phyloP scores from a whole-genome alignment of 2,329 filamentous ascomycete genomes.

The Fusarium goolgardi region DNA sequence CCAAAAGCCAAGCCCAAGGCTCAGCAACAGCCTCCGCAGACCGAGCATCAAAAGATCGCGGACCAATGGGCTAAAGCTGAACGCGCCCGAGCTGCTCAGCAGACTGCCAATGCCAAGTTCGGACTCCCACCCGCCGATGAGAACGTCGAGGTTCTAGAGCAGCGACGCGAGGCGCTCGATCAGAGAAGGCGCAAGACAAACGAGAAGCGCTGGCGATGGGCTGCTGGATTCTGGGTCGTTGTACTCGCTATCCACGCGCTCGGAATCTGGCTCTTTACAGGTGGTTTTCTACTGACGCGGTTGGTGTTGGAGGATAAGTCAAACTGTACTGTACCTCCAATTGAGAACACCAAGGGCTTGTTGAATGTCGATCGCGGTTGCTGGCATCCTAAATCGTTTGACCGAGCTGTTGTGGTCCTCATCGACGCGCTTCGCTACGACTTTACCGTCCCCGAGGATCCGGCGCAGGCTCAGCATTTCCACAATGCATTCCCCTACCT shows the following conservation, averaged over 20 bases:
- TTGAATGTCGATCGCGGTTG: constrained; percentile 74
- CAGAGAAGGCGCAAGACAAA: constrained; percentile 60
- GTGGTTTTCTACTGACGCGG: constrained; percentile 91
- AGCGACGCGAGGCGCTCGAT: constrained; percentile 61
- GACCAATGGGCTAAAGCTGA: constrained; percentile 66
- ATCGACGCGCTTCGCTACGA: constrained; percentile 97
- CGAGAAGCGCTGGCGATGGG: constrained; percentile 67
- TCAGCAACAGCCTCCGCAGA: constrained; percentile 38
- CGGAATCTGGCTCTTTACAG: constrained; percentile 92
- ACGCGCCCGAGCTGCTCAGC: constrained; percentile 59
- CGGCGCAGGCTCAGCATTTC: constrained; percentile 63
- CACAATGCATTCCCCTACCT: constrained; percentile 90
- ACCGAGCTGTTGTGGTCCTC: constrained; percentile 89
- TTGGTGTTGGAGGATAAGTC: constrained; percentile 83
- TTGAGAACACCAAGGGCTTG: constrained; percentile 59
- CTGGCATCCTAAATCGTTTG: constrained; percentile 95
- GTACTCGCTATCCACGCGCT: constrained; percentile 79
- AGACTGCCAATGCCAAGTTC: constrained; percentile 50
- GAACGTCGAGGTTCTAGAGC: constrained; percentile 55
- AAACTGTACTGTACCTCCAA: constrained; percentile 74
- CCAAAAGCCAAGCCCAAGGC: constrained; percentile 45
- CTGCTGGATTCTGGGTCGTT: constrained; percentile 75
- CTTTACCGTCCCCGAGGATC: constrained; percentile 82
- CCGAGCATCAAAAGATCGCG: constrained; percentile 65
- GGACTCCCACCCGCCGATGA: constrained; percentile 50